These are phyloP conservation scores for Blastocladiella emersonii DNA, from an alignment of 371 early-diverging fungal genomes.

Conservation along the genomic window DNA sequence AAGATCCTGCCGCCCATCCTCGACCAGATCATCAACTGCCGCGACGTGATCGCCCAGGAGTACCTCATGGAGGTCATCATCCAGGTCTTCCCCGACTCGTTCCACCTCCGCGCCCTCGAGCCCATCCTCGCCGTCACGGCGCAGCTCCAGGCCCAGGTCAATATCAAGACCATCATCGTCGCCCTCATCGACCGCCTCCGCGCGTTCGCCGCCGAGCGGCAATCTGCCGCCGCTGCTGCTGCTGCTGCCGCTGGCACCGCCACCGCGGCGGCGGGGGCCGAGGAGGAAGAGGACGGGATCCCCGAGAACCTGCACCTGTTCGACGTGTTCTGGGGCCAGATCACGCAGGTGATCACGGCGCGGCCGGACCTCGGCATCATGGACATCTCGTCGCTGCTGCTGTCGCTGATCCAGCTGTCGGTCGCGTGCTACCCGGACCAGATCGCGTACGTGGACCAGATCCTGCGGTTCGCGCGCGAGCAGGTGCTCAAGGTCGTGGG, in stretches of 20 bases:
- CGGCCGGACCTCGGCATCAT: conserved; percentile 81
- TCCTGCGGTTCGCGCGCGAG: conserved; percentile 62
- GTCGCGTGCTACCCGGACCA: conserved; percentile 85
- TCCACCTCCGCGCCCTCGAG: conserved; percentile 80
- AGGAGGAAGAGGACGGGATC: conserved; percentile 41
- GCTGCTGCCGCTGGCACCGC: conserved; percentile 20
- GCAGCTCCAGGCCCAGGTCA: conserved; percentile 74
- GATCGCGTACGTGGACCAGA: conserved; percentile 68
- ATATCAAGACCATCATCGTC: conserved; percentile 86
- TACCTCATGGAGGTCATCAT: conserved; percentile 96
- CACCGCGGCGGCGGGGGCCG: not conserved
- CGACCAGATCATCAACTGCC: conserved; percentile 87
- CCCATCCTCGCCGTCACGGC: conserved; percentile 78
- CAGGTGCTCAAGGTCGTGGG: conserved; percentile 6
- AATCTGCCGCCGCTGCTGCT: conserved; percentile 16
- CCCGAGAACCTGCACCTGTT: conserved; percentile 76
- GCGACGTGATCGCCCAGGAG: conserved; percentile 95
- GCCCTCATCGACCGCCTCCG: conserved; percentile 81
- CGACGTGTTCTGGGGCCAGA: conserved; percentile 87
- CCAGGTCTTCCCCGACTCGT: conserved; percentile 91
- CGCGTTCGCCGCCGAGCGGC: conserved; percentile 58
- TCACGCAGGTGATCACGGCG: conserved; percentile 74
- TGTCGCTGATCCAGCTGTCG: conserved; percentile 71
- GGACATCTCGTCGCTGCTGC: conserved; percentile 72
- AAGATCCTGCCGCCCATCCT: conserved; percentile 76